Evolutionary conservation across 164 flowering plant genomes (phyloP).

Genomic region (Dillenia suffruticosa): DNA sequence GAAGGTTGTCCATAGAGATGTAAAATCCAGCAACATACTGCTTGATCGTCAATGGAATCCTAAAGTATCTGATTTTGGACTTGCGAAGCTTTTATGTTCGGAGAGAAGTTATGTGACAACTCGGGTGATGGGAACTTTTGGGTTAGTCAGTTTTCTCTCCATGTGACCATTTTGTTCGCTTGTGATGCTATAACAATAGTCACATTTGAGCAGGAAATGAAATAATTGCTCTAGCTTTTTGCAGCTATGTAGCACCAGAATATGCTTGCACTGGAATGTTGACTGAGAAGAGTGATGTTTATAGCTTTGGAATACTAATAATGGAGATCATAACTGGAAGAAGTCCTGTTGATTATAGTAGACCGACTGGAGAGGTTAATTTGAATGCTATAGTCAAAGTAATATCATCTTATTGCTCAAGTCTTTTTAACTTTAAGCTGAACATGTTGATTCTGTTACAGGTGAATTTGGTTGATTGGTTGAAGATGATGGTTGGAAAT

Average conservation of each 20-base stretch:
- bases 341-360: slow-evolving; percentile 78
- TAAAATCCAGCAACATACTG: slow-evolving; percentile 87
- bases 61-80: slow-evolving; percentile 96
- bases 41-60: slow-evolving; percentile 88
- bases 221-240: slow-evolving; percentile 6
- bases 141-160: slow-evolving; percentile 44
- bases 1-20: slow-evolving; percentile 93
- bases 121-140: slow-evolving; percentile 98
- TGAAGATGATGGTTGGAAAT: slow-evolving; percentile 75
- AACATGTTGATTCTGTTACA: slow-evolving; percentile 18
- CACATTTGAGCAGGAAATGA: no score
- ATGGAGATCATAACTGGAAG: slow-evolving; percentile 96
- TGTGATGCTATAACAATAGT: no score
- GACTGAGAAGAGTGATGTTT: slow-evolving; percentile 87
- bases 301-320: slow-evolving; percentile 89
- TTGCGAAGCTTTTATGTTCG: slow-evolving; percentile 86
- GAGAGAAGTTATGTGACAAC: slow-evolving; percentile 87
- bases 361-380: slow-evolving; percentile 77
- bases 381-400: no score
- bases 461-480: slow-evolving; percentile 95
- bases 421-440: neutral
- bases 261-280: slow-evolving; percentile 99
- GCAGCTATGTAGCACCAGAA: slow-evolving; percentile 95
- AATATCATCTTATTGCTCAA: no score
- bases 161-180: neutral